Evolutionary conservation across 163 green algal genomes (phyloP).

Genomic region (Volvox carteri): DNA sequence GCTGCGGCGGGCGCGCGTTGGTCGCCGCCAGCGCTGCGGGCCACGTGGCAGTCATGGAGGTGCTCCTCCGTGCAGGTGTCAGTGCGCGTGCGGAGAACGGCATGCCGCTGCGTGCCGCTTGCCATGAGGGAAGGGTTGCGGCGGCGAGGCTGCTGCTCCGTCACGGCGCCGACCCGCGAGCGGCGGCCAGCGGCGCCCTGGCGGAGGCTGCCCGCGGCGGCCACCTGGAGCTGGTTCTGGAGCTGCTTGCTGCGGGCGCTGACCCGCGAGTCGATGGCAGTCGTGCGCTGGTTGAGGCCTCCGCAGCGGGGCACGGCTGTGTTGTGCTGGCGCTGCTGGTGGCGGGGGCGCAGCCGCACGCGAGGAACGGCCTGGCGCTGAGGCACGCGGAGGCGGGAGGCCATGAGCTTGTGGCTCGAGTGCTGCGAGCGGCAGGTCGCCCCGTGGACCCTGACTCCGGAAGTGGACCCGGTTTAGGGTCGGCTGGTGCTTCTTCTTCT

Average conservation of each 20-base stretch:
- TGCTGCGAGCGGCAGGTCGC: neutral
- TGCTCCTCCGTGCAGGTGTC: constrained; percentile 30
- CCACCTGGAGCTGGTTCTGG: constrained; percentile 36
- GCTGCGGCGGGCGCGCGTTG: constrained; percentile 40
- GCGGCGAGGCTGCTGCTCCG: constrained; percentile 29
- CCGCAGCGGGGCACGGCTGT: constrained; percentile 5
- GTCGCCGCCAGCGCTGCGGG: constrained; percentile 17
- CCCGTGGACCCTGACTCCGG: neutral
- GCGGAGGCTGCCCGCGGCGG: constrained; percentile 15
- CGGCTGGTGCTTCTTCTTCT: no score
- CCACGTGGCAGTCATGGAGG: neutral
- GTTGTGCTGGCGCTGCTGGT: constrained; percentile 40
- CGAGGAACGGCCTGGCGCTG: constrained; percentile 20
- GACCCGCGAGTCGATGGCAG: constrained; percentile 26
- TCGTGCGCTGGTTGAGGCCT: constrained; percentile 22
- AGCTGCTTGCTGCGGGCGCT: constrained; percentile 32
- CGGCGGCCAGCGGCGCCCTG: constrained; percentile 23
- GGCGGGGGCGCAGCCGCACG: constrained; percentile 22
- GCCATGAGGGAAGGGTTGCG: neutral
- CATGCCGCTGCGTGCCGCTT: constrained; percentile 31
- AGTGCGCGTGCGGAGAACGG: constrained; percentile 40
- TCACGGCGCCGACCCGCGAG: constrained; percentile 26
- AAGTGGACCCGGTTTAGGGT: neutral
- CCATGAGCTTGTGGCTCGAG: neutral
- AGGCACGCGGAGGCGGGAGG: constrained; percentile 21